Percentiles rank a stretch among this genome's conserved stretches.
phyloP scores from a whole-genome alignment of 1,284 basidiomycete species.

The Leccinum griseonigrum region DNA sequence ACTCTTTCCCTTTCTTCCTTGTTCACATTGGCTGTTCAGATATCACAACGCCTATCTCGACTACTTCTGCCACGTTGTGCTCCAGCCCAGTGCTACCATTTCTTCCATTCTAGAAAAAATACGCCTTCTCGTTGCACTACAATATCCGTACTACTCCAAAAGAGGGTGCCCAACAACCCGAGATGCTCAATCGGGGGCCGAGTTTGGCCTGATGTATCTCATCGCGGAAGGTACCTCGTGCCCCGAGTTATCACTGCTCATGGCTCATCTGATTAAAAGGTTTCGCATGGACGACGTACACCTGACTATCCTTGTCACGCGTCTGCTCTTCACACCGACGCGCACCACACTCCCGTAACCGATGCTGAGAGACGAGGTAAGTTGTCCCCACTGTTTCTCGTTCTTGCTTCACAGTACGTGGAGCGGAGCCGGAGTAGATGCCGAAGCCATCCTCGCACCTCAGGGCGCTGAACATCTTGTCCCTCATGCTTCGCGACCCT shows the following conservation, averaged over 20 bases:
- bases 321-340: slow-evolving; percentile 27
- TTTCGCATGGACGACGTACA: slow-evolving; percentile 46
- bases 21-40: slow-evolving; percentile 17
- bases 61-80: slow-evolving; percentile 35
- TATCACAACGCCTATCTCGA: slow-evolving; percentile 37
- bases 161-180: slow-evolving; percentile 36
- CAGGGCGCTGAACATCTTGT: slow-evolving; percentile 39
- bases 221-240: slow-evolving; percentile 52
- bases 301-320: slow-evolving; percentile 29
- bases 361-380: slow-evolving; percentile 21
- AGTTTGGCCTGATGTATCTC: slow-evolving; percentile 62
- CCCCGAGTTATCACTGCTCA: neutral
- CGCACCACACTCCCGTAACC: slow-evolving; percentile 29
- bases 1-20: neutral
- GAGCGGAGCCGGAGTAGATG: slow-evolving; percentile 19
- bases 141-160: slow-evolving; percentile 22
- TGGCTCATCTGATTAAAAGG: slow-evolving; percentile 28
- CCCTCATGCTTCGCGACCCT: slow-evolving; percentile 39
- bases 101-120: slow-evolving; percentile 24
- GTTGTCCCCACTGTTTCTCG: neutral
- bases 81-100: slow-evolving; percentile 25
- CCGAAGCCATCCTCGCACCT: slow-evolving; percentile 23
- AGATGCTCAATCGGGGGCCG: slow-evolving; percentile 65
- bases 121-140: slow-evolving; percentile 27
- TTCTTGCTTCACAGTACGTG: slow-evolving; percentile 2